Evolutionary conservation across 2,329 filamentous ascomycete genomes (phyloP).

Genomic region (Fusarium verticillioides): DNA sequence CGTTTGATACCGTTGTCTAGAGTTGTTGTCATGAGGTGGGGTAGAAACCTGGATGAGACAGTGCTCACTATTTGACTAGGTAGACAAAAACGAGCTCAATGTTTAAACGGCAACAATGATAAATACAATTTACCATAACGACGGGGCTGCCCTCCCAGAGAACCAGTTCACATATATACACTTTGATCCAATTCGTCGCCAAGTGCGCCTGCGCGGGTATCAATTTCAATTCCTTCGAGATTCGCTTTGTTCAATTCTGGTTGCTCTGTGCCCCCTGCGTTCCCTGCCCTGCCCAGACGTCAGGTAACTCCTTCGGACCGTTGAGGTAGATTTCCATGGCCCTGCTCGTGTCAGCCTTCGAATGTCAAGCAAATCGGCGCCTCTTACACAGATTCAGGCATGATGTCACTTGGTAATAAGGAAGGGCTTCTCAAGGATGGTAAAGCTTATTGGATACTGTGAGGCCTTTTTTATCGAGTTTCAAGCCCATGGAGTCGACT

Average conservation of each 20-base stretch:
- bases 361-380: background rate
- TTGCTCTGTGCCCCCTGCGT: background rate
- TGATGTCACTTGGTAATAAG: background rate
- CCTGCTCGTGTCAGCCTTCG: conserved; percentile 13
- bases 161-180: conserved; percentile 5
- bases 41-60: background rate
- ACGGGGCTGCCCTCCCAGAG: background rate
- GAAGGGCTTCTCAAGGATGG: background rate
- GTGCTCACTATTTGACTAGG: conserved; percentile 1
- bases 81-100: conserved; percentile 12
- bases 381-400: conserved; percentile 20
- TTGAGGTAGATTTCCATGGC: conserved; percentile 11
- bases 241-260: background rate
- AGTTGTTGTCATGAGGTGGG: background rate
- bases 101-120: conserved; percentile 20
- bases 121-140: conserved; percentile 17
- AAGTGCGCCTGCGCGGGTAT: conserved; percentile 37
- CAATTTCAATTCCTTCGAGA: conserved; percentile 1
- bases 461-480: background rate
- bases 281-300: conserved; percentile 26
- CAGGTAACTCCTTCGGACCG: conserved; percentile 13
- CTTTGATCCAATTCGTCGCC: conserved; percentile 14
- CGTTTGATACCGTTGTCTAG: background rate
- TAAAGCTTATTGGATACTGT: background rate
- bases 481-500: background rate